Evolutionary conservation across 2,329 filamentous ascomycete species (phyloP), one percentile per base, ranked within the genome.

Genomic region (Aspergillus viridinutans): DNA sequence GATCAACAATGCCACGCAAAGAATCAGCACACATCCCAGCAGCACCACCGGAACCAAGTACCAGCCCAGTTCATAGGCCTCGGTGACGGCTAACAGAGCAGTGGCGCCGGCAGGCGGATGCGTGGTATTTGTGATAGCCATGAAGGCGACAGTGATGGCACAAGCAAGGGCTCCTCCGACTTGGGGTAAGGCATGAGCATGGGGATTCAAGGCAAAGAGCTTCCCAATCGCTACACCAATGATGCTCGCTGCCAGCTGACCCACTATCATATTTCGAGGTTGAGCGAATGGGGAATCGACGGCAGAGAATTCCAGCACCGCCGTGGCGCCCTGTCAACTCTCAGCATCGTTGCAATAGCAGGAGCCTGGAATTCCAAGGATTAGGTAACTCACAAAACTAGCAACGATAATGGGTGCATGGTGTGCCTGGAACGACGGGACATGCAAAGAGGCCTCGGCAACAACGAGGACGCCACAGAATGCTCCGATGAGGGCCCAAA

Each of bases 61-160:
- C 89, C 89, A 92, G n/a, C 88, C 87, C 10, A 91, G 71, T 0
- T 66, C 63, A 9, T 80, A 76, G 1, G 85, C 75, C 1, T 77
- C 74, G 2, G 80, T 74, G 57, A 88, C 85, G 0, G 87, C 87
- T 26, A 92, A 74, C 1, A 92, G 73, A 0, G 87, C 88, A 0
- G 88, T 92, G 8, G 89, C 88, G 4, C 89, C 89, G 0, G 87
- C 89, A 0, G 89, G 89, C 0, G 89, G 89, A 62, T 92, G 87
- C 0, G 89, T 80, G 0, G 88, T 90, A 53, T 86, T 87, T 1
- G 88, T 91, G 23, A 90, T 65, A 0, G 80, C 81, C 89, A 91
- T 92, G 55, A 84, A 57, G 1, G 81, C 76, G 0, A 84, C 88
- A 0, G 88, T 81, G 2, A 80, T 69, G 0, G 85, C 87, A 61